Evolutionary conservation across 1,284 basidiomycete genomes (phyloP).

Genomic region (Cerrena zonata): DNA sequence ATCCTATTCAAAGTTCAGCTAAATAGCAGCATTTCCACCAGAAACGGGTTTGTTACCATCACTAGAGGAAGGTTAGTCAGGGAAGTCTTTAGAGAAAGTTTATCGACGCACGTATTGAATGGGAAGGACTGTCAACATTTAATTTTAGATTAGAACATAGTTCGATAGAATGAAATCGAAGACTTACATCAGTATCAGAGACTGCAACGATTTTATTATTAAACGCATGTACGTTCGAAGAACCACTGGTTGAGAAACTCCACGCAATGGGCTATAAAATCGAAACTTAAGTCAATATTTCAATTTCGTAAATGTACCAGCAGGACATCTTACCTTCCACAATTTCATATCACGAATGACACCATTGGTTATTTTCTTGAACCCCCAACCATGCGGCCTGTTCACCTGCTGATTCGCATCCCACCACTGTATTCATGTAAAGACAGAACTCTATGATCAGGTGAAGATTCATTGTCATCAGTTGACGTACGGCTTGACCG

Average conservation of each 20-base stretch:
- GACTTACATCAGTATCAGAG: conserved; percentile 33
- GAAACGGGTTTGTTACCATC: conserved; percentile 14
- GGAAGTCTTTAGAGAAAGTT: not conserved
- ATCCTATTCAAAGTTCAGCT: conserved; percentile 32
- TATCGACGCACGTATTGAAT: conserved; percentile 47
- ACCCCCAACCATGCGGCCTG: conserved; percentile 49
- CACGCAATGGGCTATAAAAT: conserved; percentile 46
- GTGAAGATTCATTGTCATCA: conserved; percentile 14
- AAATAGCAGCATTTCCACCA: not conserved
- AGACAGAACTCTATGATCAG: not conserved
- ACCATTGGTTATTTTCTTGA: conserved; percentile 47
- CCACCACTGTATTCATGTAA: conserved; percentile 46
- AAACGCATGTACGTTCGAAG: conserved; percentile 44
- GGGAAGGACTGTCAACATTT: conserved; percentile 42
- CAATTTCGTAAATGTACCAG: not conserved
- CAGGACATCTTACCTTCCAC: conserved; percentile 41
- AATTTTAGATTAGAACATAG: not conserved
- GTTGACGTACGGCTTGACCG: conserved; percentile 53
- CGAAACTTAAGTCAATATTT: not conserved
- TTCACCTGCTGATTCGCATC: conserved; percentile 48
- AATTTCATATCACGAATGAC: conserved; percentile 55
- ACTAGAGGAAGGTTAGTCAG: conserved; percentile 8
- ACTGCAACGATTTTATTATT: conserved; percentile 51
- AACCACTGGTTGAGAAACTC: conserved; percentile 50
- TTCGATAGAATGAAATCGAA: not conserved